A percentile compares a stretch with the other conserved stretches of the same genome.
Evolutionary conservation across 2,329 filamentous ascomycete genomes (phyloP).

Genomic region (Penicillium corylophilum): DNA sequence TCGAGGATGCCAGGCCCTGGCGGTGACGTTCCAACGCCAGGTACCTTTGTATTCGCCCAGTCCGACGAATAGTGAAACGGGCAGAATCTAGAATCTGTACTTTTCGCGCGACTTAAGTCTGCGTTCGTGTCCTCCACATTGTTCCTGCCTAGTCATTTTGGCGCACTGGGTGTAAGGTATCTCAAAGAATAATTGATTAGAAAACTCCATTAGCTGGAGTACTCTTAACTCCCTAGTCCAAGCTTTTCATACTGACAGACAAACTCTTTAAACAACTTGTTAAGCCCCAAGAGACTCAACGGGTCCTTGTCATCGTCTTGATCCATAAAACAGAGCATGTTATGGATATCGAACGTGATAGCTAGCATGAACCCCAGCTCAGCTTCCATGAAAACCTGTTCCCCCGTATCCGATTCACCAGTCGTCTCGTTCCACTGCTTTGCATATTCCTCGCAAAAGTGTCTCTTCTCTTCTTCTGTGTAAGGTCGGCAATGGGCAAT

Average conservation of each 20-base stretch:
- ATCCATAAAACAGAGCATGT: slow-evolving; percentile 25
- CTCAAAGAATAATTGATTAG: no score
- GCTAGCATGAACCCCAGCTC: slow-evolving; percentile 21
- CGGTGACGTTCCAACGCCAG: no score
- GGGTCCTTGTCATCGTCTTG: slow-evolving; percentile 18
- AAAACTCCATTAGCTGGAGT: no score
- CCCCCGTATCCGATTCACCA: slow-evolving; percentile 22
- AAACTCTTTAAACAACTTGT: slow-evolving; percentile 24
- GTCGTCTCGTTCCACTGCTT: slow-evolving; percentile 21
- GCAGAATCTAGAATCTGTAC: no score
- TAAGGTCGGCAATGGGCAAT: slow-evolving; percentile 20
- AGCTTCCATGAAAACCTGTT: slow-evolving; percentile 20
- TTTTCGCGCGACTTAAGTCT: no score
- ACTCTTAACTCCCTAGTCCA: background rate
- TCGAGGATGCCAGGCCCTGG: no score
- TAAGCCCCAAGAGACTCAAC: slow-evolving; percentile 15
- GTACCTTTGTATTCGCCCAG: no score
- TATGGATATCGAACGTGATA: slow-evolving; percentile 23
- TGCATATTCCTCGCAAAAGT: slow-evolving; percentile 24
- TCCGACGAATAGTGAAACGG: no score
- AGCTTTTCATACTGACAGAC: slow-evolving; percentile 17
- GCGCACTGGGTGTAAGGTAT: no score
- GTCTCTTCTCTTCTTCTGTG: slow-evolving; percentile 19
- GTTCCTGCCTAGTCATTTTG: no score
- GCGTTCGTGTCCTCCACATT: no score